These are phyloP conservation scores for Mycena sanguinolenta DNA, from an alignment of 768 basidiomycete species.

Conservation along the genomic window DNA sequence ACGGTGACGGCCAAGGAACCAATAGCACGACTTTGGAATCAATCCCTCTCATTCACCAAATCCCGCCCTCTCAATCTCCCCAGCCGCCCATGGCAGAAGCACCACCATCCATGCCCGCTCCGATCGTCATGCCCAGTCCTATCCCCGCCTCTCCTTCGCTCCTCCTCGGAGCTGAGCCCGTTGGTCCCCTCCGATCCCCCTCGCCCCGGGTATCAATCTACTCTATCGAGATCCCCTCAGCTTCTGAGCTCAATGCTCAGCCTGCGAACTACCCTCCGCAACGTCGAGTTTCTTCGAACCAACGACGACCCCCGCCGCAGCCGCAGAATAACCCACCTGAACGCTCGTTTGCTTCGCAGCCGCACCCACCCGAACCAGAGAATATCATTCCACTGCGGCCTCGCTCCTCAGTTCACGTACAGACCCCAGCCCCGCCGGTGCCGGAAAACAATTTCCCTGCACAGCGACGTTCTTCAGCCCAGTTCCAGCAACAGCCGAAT, in stretches of 20 bases:
- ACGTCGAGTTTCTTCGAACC: conserved; percentile 8
- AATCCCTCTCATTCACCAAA: conserved; percentile 10
- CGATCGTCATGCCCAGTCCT: conserved; percentile 25
- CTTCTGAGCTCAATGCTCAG: conserved; percentile 29
- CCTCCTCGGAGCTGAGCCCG: not conserved
- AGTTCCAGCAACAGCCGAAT: too few species aligned
- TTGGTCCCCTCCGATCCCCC: conserved; percentile 14
- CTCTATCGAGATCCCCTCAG: conserved; percentile 31
- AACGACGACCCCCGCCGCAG: not conserved
- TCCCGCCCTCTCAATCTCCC: not conserved
- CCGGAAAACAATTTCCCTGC: too few species aligned
- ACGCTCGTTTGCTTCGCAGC: not conserved
- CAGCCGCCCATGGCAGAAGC: not conserved
- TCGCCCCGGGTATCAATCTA: conserved; percentile 25
- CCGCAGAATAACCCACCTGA: not conserved
- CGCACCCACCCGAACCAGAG: not conserved
- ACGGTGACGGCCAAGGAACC: not conserved
- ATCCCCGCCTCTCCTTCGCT: not conserved
- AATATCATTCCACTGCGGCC: not conserved
- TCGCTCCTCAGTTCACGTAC: not conserved
- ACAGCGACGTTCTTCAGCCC: too few species aligned
- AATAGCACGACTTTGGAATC: conserved; percentile 16
- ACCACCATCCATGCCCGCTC: conserved; percentile 22
- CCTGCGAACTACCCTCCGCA: conserved; percentile 1
- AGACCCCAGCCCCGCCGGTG: too few species aligned